These are phyloP conservation scores for Tylopilus plumbeoviolaceoides DNA, from an alignment of 768 basidiomycete species.

Conservation along the genomic window DNA sequence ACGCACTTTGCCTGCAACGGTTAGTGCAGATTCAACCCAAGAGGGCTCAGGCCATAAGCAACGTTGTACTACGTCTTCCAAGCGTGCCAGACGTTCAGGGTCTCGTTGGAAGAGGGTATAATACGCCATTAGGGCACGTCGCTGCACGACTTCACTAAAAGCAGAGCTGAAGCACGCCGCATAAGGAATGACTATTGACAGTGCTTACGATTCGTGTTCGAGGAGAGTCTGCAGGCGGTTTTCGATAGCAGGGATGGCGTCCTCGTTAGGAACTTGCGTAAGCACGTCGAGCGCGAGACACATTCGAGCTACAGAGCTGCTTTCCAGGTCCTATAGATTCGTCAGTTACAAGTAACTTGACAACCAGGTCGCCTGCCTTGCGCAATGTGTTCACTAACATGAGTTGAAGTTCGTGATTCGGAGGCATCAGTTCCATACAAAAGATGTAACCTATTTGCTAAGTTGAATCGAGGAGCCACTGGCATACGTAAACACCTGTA, in stretches of 20 bases:
- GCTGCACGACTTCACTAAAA: constrained; percentile 53
- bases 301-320: constrained; percentile 48
- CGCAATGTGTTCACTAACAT: constrained; percentile 86
- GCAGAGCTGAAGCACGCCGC: constrained; percentile 4
- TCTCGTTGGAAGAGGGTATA: constrained; percentile 47
- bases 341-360: constrained; percentile 3
- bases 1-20: constrained; percentile 23
- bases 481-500: not conserved
- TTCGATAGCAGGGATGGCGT: constrained; percentile 75
- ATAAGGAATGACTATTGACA: constrained; percentile 21
- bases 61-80: constrained; percentile 26
- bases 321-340: constrained; percentile 63
- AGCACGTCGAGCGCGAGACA: constrained; percentile 72
- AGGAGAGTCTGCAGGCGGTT: constrained; percentile 60
- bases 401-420: constrained; percentile 63
- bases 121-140: constrained; percentile 59
- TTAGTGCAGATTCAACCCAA: constrained; percentile 6
- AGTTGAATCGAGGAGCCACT: not conserved
- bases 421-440: constrained; percentile 68
- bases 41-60: constrained; percentile 10
- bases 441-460: constrained; percentile 64
- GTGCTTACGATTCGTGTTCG: constrained; percentile 72
- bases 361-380: constrained; percentile 46
- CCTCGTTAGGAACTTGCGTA: constrained; percentile 55
- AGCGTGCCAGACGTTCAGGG: constrained; percentile 41